Evolutionary conservation across 2,329 filamentous ascomycete genomes (phyloP).

Genomic region (Colletotrichum kahawae): DNA sequence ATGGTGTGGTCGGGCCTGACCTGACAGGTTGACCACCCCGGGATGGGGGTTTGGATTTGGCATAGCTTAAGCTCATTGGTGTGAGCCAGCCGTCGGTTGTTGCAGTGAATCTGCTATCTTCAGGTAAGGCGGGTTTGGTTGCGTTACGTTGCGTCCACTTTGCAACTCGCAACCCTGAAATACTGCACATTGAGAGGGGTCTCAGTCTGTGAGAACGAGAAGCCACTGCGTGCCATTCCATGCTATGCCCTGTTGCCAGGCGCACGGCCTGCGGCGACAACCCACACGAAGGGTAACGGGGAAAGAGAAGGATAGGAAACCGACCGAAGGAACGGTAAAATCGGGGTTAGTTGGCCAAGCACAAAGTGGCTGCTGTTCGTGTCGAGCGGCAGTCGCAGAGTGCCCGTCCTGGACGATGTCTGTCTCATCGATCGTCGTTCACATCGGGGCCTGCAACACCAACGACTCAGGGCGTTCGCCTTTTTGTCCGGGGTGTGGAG

Average conservation of each 20-base stretch:
- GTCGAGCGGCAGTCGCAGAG: slow-evolving; percentile 5
- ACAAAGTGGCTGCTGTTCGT: background rate
- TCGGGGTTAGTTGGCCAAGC: background rate
- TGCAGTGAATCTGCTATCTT: slow-evolving; percentile 7
- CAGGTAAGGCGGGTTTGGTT: slow-evolving; percentile 4
- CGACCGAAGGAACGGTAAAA: background rate
- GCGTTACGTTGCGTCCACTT: slow-evolving; percentile 14
- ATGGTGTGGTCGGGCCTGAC: background rate
- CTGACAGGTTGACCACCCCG: background rate
- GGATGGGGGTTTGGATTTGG: background rate
- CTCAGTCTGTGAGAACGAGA: background rate
- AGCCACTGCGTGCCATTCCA: background rate
- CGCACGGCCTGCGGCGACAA: background rate
- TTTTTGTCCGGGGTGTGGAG: background rate
- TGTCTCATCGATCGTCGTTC: slow-evolving; percentile 10
- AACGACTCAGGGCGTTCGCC: background rate
- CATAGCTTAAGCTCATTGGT: background rate
- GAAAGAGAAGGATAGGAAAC: background rate
- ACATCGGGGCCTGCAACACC: slow-evolving; percentile 6
- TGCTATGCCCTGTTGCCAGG: background rate
- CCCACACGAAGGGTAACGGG: background rate
- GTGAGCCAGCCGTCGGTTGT: background rate
- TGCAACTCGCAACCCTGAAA: background rate
- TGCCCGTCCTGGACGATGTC: slow-evolving; percentile 10
- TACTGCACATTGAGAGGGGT: background rate